Conservation (phyloP, 164 flowering plant species). For the Amborella trichopoda region DNA sequence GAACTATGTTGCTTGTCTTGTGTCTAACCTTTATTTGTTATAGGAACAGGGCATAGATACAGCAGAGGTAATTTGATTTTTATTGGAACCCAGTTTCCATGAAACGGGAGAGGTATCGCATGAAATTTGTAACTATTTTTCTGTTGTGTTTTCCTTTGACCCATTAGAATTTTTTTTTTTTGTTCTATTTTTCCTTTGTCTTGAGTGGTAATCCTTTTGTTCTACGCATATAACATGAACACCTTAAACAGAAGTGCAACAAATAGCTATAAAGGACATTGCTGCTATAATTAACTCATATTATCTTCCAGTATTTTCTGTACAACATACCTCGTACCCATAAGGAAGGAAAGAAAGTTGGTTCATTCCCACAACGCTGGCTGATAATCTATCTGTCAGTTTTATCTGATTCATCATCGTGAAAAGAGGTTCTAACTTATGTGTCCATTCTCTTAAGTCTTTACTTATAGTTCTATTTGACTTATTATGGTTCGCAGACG, state of each 20-base stretch:
- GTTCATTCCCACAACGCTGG: slow-evolving; percentile 94
- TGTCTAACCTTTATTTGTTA: slow-evolving; percentile 11
- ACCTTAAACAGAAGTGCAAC: slow-evolving; percentile 66
- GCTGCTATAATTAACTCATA: neutral
- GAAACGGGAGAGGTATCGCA: slow-evolving; percentile 75
- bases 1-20: neutral
- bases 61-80: slow-evolving; percentile 78
- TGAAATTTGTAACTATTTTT: too few species aligned
- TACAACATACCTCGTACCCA: slow-evolving; percentile 4
- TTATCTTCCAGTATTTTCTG: neutral
- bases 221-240: slow-evolving; percentile 68
- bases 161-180: too few species aligned
- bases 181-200: too few species aligned
- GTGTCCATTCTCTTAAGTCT: neutral
- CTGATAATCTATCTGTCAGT: slow-evolving; percentile 83
- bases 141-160: neutral
- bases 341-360: slow-evolving; percentile 96
- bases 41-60: slow-evolving; percentile 77
- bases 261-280: slow-evolving; percentile 43
- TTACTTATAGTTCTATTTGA: too few species aligned
- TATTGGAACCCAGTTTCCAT: slow-evolving; percentile 92
- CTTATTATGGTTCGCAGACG: too few species aligned
- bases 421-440: slow-evolving; percentile 50
- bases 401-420: slow-evolving; percentile 75
- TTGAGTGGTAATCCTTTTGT: too few species aligned